Evolutionary conservation across 768 basidiomycete species (phyloP), one percentile per base, ranked within the genome.

Genomic region (Chalciporus pseudorubinellus): DNA sequence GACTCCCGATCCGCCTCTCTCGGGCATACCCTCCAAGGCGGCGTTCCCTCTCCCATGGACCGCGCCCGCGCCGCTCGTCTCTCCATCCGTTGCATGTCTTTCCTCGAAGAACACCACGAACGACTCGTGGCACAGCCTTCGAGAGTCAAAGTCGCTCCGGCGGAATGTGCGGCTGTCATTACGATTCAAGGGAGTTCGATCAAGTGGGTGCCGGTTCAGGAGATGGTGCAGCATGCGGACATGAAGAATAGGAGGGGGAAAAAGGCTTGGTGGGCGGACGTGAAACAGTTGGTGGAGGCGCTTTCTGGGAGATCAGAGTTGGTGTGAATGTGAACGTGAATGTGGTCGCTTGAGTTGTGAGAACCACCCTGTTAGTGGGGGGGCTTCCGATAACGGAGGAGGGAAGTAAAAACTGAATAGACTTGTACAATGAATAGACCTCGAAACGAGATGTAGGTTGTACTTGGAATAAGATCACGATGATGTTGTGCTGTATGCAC

Each of bases 21-120:
- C 18, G 97, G 97, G 14, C 97, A 99, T 73, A 98, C 95, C 5
- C 74, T 99, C 3, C 97, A 99, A 64, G 97, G 97, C 8, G 94
- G 94, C 3, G 84, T 92, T 16, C 97, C 97, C 5, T 97, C 95
- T 1, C 97, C 97, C 0, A 79, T 91, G 60, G 97, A 98, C 72
- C 90, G 95, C 45, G 84, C 88, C 0, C 89, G 92, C 22, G 97
- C 92, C 3, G 86, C 89, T 7, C 87, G 97, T 28, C 80, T 98
- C 39, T 84, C 95, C 8, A 75, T 95, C 55, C 87, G 91, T 60
- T 95, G 92, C 73, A 94, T 99, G 91, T 74, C 84, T 29, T 98
- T 97, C 81, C 78, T 98, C 53, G 97, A 98, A 71, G 66, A 80
- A 45, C 85, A 95, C 57, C 88, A 91, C 65, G 74, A 74, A 20